These are phyloP conservation scores for Tulasnella sp. DNA, from an alignment of 768 basidiomycete genomes.

Conservation along the genomic window DNA sequence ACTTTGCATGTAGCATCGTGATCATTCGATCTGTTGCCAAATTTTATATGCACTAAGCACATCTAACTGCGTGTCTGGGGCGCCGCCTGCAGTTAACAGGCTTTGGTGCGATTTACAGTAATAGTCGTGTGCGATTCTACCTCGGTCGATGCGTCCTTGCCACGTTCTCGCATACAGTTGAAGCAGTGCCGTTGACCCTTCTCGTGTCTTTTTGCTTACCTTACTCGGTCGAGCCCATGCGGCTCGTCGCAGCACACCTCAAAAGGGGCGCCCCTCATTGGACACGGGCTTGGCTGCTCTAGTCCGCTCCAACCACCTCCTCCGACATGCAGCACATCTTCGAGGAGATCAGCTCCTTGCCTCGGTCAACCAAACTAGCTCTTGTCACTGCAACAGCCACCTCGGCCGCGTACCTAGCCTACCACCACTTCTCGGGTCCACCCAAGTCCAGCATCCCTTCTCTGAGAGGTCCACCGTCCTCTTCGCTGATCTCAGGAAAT, in stretches of 20 bases:
- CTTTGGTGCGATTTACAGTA: neutral
- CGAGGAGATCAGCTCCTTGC: neutral
- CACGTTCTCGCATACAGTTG: neutral
- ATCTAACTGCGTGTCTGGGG: neutral
- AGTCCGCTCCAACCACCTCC: neutral
- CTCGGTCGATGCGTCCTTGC: neutral
- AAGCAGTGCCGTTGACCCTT: neutral
- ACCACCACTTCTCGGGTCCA: neutral
- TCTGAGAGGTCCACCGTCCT: slow-evolving; percentile 7
- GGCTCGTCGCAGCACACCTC: too few species aligned
- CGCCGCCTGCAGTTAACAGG: too few species aligned
- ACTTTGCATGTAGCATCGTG: neutral
- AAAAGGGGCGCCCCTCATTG: neutral
- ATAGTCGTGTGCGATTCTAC: neutral
- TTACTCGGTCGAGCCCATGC: neutral
- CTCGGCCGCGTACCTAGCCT: neutral
- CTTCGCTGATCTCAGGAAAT: slow-evolving; percentile 1
- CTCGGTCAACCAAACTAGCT: neutral
- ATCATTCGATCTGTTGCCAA: slow-evolving; percentile 4
- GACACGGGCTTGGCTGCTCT: neutral
- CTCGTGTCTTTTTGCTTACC: slow-evolving; percentile 1
- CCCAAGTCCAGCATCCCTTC: slow-evolving; percentile 7
- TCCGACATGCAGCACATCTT: slow-evolving; percentile 1
- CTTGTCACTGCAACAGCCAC: slow-evolving; percentile 18
- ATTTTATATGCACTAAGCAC: neutral